Conservation (phyloP, 2,329 filamentous ascomycete species). For the Dothistroma pini region DNA sequence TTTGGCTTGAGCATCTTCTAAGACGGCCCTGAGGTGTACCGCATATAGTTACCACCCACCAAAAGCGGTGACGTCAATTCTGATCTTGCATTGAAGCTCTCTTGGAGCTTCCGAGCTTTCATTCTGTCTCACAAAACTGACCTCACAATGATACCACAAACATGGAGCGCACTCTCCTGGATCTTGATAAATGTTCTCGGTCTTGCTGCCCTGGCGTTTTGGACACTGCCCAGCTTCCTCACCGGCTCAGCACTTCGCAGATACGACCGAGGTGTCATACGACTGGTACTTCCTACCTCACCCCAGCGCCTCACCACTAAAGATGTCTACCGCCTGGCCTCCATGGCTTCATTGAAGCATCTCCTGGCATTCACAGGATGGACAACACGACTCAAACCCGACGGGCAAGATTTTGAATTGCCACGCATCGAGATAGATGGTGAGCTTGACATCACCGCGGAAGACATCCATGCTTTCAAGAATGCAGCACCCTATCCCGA, state of each 20-base stretch:
- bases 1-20: constrained; percentile 2
- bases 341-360: not conserved
- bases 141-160: not conserved
- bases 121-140: not conserved
- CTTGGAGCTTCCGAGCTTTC: not conserved
- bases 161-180: not conserved
- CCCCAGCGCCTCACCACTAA: not conserved
- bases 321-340: not conserved
- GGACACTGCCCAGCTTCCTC: not conserved
- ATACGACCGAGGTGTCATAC: not conserved
- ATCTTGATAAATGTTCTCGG: not conserved
- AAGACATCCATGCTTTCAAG: not conserved
- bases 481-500: not conserved
- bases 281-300: not conserved
- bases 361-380: not conserved
- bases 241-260: not conserved
- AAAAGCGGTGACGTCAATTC: not conserved
- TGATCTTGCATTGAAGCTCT: not conserved
- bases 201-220: not conserved
- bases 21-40: not conserved
- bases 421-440: constrained; percentile 1
- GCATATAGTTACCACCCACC: not conserved
- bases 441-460: not conserved
- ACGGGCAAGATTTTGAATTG: not conserved
- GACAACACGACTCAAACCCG: not conserved